phyloP scores from a whole-genome alignment of 768 basidiomycete species.

The Trametes cubensis region DNA sequence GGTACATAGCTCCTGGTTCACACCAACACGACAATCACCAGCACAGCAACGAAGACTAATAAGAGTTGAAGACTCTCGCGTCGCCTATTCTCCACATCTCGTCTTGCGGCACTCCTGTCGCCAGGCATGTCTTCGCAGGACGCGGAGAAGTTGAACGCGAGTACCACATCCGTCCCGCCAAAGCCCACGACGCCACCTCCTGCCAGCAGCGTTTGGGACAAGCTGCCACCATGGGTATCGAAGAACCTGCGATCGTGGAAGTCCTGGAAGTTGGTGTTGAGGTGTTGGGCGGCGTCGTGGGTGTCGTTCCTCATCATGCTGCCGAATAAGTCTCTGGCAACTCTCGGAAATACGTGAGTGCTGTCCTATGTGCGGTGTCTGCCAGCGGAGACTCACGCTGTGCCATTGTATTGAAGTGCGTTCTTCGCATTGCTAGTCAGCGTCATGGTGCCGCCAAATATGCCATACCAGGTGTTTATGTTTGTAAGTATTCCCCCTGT shows the following conservation, averaged over 20 bases:
- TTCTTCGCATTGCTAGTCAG: constrained; percentile 49
- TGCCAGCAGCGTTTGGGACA: constrained; percentile 18
- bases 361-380: not conserved
- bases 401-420: constrained; percentile 32
- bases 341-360: constrained; percentile 46
- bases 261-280: constrained; percentile 41
- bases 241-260: constrained; percentile 39
- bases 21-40: too few relatives aligned
- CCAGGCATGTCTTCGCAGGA: constrained; percentile 3
- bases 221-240: constrained; percentile 44
- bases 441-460: constrained; percentile 50
- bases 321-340: constrained; percentile 41
- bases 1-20: too few relatives aligned
- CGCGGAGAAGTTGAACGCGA: not conserved
- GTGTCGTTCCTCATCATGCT: constrained; percentile 43
- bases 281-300: constrained; percentile 48
- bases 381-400: not conserved
- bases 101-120: not conserved
- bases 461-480: constrained; percentile 52
- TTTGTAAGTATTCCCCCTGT: constrained; percentile 40
- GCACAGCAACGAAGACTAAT: too few relatives aligned
- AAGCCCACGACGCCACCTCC: not conserved
- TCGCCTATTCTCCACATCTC: not conserved
- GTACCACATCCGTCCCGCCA: not conserved
- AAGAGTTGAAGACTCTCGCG: not conserved